phyloP scores from a whole-genome alignment of 2,329 filamentous ascomycete genomes.

The Aspergillus brunneoviolaceus region DNA sequence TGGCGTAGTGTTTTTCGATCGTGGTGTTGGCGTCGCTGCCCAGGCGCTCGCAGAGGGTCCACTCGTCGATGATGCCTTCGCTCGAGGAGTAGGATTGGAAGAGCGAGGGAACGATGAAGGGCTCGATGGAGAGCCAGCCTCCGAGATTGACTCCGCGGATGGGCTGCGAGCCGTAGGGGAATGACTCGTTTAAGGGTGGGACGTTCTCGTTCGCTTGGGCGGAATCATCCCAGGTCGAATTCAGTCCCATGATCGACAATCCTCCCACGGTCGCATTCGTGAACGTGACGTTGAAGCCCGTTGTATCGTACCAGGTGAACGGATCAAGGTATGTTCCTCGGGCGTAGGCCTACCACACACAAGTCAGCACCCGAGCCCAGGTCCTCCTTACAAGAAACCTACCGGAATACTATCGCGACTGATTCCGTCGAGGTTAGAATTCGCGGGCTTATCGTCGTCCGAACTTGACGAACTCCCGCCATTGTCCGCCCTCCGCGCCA shows the following conservation, averaged over 20 bases:
- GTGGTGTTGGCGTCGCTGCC: conserved; percentile 65
- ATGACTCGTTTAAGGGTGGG: conserved; percentile 71
- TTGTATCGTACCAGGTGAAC: conserved; percentile 86
- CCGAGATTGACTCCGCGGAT: conserved; percentile 90
- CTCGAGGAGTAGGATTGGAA: conserved; percentile 66
- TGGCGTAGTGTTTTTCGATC: conserved; percentile 88
- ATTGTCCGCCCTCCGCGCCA: conserved; percentile 60
- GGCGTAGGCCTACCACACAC: conserved; percentile 49
- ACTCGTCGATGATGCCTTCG: conserved; percentile 81
- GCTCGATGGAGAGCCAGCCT: conserved; percentile 91
- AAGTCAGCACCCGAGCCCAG: conserved; percentile 13
- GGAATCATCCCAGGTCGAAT: conserved; percentile 82
- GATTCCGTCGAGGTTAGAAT: conserved; percentile 54
- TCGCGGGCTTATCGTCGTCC: conserved; percentile 21
- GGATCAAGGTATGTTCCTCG: conserved; percentile 81
- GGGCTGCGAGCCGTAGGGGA: conserved; percentile 75
- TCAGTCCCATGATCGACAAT: conserved; percentile 87
- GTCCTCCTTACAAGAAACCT: conserved; percentile 14
- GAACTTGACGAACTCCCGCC: conserved; percentile 17
- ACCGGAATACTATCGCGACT: conserved; percentile 60
- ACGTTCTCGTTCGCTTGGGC: conserved; percentile 74
- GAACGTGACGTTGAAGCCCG: conserved; percentile 91
- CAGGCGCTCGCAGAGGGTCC: conserved; percentile 70
- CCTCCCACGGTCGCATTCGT: conserved; percentile 81
- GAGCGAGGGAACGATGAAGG: conserved; percentile 91